Conservation (phyloP, 1,284 basidiomycete genomes). For the Sanghuangporus sanghuang region DNA sequence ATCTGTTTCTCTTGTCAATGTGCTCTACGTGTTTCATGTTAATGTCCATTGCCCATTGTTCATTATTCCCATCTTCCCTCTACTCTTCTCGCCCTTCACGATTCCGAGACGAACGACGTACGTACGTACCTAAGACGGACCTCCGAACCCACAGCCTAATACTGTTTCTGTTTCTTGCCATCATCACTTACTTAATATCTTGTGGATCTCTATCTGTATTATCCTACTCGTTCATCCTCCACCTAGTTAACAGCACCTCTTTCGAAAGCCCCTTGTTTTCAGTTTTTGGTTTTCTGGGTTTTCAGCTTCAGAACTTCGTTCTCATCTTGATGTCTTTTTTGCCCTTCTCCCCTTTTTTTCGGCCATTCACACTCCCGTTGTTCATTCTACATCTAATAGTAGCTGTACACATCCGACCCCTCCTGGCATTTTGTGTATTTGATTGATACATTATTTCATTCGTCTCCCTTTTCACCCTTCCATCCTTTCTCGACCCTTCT, state of each 20-base stretch:
- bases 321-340: background rate
- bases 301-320: background rate
- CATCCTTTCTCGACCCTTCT: background rate
- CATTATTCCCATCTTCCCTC: background rate
- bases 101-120: background rate
- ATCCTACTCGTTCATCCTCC: background rate
- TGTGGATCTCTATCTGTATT: background rate
- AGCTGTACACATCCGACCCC: background rate
- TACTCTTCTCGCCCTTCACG: background rate
- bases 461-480: background rate
- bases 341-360: background rate
- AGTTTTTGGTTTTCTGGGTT: background rate
- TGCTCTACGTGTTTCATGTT: background rate
- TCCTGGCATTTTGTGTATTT: conserved; percentile 11
- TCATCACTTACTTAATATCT: background rate
- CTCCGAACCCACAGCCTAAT: background rate
- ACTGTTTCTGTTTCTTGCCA: background rate
- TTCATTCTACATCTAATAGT: background rate
- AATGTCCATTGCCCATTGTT: background rate
- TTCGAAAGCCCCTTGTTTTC: background rate
- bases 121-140: background rate
- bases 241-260: background rate
- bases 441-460: conserved; percentile 14
- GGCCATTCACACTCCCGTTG: background rate
- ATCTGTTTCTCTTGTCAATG: background rate